Conservation (phyloP, 2,329 filamentous ascomycete genomes). For the Sporothrix variecibatus region DNA sequence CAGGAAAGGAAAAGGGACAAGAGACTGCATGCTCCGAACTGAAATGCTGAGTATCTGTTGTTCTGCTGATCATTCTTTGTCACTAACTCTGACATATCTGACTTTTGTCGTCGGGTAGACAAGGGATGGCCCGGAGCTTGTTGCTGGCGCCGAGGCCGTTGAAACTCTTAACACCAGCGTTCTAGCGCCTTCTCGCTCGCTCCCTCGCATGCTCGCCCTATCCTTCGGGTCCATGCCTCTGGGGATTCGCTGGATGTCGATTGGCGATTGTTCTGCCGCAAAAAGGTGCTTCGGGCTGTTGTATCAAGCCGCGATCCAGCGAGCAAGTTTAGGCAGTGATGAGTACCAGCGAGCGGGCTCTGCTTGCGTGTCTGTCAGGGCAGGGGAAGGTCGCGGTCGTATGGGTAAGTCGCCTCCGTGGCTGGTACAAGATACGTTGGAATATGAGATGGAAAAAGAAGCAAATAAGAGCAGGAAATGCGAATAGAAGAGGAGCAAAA, state of each 20-base stretch:
- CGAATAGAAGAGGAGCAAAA: not conserved
- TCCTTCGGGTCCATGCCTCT: not conserved
- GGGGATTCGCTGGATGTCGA: not conserved
- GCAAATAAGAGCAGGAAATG: not conserved
- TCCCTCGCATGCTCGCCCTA: not conserved
- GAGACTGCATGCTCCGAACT: not conserved
- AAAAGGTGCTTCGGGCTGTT: not conserved
- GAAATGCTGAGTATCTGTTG: not conserved
- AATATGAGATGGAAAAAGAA: not conserved
- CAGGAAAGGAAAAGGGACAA: not conserved
- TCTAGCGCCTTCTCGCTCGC: conserved; percentile 2
- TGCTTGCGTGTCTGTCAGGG: conserved; percentile 11
- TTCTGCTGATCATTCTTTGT: not conserved
- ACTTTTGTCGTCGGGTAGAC: not conserved
- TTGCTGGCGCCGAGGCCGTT: not conserved
- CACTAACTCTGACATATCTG: not conserved
- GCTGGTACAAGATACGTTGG: not conserved
- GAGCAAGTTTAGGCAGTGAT: conserved; percentile 18
- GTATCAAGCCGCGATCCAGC: conserved; percentile 8
- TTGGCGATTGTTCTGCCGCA: not conserved
- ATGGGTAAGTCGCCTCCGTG: not conserved
- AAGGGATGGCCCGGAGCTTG: conserved; percentile 9
- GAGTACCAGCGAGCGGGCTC: not conserved
- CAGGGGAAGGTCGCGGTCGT: not conserved
- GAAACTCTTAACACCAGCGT: not conserved